These are phyloP conservation scores for Exophiala phaeomuriformis DNA, from an alignment of 2,329 filamentous ascomycete genomes.

Conservation along the genomic window DNA sequence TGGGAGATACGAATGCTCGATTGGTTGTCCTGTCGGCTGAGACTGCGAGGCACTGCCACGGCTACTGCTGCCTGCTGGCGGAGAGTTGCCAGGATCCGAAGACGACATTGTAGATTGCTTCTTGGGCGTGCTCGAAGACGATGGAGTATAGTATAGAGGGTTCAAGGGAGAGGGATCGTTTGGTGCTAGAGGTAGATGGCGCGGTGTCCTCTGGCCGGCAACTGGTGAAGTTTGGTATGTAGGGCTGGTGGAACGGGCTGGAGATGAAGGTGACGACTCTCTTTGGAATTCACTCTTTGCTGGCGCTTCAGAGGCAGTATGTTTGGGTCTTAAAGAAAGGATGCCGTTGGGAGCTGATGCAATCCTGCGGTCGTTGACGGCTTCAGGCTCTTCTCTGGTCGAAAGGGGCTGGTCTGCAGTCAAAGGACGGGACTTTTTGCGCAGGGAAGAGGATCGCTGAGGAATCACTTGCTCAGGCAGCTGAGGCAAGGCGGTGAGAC, in stretches of 20 bases:
- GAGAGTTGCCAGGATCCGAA: background rate
- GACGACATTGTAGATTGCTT: background rate
- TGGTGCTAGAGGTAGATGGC: constrained; percentile 16
- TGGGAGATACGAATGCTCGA: constrained; percentile 15
- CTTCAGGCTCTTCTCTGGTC: constrained; percentile 2
- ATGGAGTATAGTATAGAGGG: constrained; percentile 17
- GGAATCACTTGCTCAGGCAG: constrained; percentile 7
- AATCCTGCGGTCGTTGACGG: background rate
- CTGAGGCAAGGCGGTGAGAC: constrained; percentile 12
- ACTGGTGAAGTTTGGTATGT: background rate
- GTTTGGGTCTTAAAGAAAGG: constrained; percentile 8
- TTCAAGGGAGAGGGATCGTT: constrained; percentile 21
- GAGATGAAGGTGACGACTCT: background rate
- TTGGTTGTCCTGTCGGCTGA: background rate
- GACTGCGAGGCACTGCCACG: background rate
- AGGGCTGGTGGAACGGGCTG: constrained; percentile 3
- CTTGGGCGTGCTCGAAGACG: constrained; percentile 2
- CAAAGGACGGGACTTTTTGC: constrained; percentile 5
- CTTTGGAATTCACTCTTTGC: background rate
- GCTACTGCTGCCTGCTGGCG: background rate
- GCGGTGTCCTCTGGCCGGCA: constrained; percentile 11
- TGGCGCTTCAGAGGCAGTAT: constrained; percentile 1
- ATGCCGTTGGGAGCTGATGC: constrained; percentile 2
- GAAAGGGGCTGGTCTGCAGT: constrained; percentile 1
- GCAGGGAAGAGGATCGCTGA: constrained; percentile 11